Evolutionary conservation across 2,329 filamentous ascomycete genomes (phyloP).

Genomic region (Ophiostoma populinum): DNA sequence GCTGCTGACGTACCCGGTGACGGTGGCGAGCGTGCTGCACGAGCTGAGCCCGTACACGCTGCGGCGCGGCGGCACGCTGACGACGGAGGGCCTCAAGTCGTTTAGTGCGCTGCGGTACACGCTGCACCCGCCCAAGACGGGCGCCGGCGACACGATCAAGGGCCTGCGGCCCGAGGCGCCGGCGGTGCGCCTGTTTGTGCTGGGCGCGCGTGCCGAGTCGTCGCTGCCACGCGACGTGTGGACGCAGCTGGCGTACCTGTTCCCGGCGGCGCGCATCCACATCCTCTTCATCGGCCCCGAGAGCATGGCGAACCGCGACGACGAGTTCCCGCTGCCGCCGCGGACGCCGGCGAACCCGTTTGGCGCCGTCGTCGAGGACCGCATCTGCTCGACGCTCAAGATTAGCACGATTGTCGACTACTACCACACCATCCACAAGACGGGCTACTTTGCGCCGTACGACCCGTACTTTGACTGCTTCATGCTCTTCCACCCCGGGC

Average conservation of each 20-base stretch:
- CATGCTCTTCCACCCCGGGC: constrained; percentile 87
- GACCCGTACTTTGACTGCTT: constrained; percentile 98
- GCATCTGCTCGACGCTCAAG: constrained; percentile 77
- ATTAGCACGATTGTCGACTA: constrained; percentile 97
- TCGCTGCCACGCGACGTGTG: constrained; percentile 87
- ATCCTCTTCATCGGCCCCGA: constrained; percentile 91
- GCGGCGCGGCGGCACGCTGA: constrained; percentile 57
- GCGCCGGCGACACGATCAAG: constrained; percentile 56
- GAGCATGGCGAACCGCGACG: constrained; percentile 84
- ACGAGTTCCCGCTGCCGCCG: constrained; percentile 78
- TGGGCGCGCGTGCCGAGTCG: constrained; percentile 93
- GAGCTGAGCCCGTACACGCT: constrained; percentile 88
- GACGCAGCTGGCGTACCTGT: constrained; percentile 86
- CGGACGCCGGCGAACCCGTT: constrained; percentile 78
- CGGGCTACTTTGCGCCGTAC: constrained; percentile 80
- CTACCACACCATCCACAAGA: constrained; percentile 89
- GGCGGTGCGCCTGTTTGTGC: constrained; percentile 77
- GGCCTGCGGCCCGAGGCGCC: constrained; percentile 72
- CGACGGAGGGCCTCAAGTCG: constrained; percentile 79
- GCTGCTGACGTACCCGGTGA: constrained; percentile 83
- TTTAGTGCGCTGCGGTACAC: constrained; percentile 86
- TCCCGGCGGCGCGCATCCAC: constrained; percentile 81
- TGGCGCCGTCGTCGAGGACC: constrained; percentile 83
- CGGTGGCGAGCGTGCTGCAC: constrained; percentile 78
- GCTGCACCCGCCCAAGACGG: constrained; percentile 69